Evolutionary conservation across 2,329 filamentous ascomycete genomes (phyloP).

Genomic region (Fusarium kyushuense): DNA sequence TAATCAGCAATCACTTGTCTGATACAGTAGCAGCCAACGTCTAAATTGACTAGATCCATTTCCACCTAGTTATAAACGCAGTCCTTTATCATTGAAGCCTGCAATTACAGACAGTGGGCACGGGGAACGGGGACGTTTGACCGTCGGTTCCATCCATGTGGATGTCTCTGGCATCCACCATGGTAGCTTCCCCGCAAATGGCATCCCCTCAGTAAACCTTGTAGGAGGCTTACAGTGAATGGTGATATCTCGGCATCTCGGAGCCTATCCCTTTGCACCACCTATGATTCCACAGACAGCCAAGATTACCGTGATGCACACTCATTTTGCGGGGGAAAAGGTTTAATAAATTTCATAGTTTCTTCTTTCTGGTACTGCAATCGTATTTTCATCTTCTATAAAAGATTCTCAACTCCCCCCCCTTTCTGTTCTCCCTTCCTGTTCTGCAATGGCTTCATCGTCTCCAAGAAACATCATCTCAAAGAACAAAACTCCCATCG

Average conservation of each 20-base stretch:
- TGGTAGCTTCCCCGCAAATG: conserved; percentile 31
- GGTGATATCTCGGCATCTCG: conserved; percentile 49
- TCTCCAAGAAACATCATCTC: conserved; percentile 33
- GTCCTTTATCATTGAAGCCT: not conserved
- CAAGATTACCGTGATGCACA: conserved; percentile 27
- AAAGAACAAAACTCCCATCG: conserved; percentile 37
- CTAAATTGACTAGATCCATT: not conserved
- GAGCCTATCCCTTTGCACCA: conserved; percentile 6
- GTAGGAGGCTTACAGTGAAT: not conserved
- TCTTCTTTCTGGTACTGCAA: not conserved
- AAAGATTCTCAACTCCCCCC: conserved; percentile 10
- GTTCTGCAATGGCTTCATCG: conserved; percentile 30
- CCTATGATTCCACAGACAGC: conserved; percentile 24
- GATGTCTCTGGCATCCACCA: not conserved
- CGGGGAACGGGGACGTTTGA: conserved; percentile 22
- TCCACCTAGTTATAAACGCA: too few species aligned
- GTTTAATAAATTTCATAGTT: conserved; percentile 20
- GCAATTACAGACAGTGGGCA: conserved; percentile 23
- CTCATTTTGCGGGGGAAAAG: conserved; percentile 20
- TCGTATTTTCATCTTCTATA: conserved; percentile 12
- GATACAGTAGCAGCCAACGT: not conserved
- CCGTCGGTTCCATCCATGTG: conserved; percentile 26
- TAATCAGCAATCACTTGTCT: not conserved
- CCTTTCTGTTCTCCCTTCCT: not conserved
- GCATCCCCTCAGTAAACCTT: conserved; percentile 1